A percentile compares a stretch with the other conserved stretches of the same genome.
Conservation (phyloP, 1,139 yeast genomes). For the Geotrichum europaeum region DNA sequence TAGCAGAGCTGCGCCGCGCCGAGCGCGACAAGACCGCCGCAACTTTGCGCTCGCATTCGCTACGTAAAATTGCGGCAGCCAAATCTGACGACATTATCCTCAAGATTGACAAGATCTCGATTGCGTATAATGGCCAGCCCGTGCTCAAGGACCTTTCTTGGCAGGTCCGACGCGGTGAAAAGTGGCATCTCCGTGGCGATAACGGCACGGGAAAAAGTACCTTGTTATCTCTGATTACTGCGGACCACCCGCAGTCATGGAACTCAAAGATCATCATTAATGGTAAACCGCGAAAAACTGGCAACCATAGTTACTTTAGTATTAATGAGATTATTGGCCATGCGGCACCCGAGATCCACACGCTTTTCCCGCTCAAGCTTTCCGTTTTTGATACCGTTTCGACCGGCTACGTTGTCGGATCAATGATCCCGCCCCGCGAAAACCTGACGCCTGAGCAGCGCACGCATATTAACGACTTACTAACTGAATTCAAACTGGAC, state of each 20-base stretch:
- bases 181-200: conserved; percentile 84
- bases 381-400: conserved; percentile 55
- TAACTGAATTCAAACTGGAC: conserved; percentile 31
- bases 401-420: conserved; percentile 73
- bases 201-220: conserved; percentile 96
- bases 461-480: conserved; percentile 31
- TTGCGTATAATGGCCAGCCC: conserved; percentile 57
- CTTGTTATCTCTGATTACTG: conserved; percentile 70
- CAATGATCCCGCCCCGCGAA: conserved; percentile 41
- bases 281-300: conserved; percentile 66
- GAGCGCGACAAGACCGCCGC: conserved; percentile 16
- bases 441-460: conserved; percentile 36
- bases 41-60: neutral
- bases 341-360: conserved; percentile 87
- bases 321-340: conserved; percentile 78
- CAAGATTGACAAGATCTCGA: conserved; percentile 57
- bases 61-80: neutral
- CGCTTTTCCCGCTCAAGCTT: conserved; percentile 57
- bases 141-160: conserved; percentile 59
- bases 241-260: conserved; percentile 98
- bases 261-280: conserved; percentile 57
- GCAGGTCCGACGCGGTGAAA: conserved; percentile 64
- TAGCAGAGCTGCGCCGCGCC: conserved; percentile 30
- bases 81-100: conserved; percentile 35
- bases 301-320: conserved; percentile 69